Evolutionary conservation across 495 filamentous ascomycete genomes (phyloP), one percentile per base, ranked within the genome.

Genomic region (Trichocladium uniseriatum): DNA sequence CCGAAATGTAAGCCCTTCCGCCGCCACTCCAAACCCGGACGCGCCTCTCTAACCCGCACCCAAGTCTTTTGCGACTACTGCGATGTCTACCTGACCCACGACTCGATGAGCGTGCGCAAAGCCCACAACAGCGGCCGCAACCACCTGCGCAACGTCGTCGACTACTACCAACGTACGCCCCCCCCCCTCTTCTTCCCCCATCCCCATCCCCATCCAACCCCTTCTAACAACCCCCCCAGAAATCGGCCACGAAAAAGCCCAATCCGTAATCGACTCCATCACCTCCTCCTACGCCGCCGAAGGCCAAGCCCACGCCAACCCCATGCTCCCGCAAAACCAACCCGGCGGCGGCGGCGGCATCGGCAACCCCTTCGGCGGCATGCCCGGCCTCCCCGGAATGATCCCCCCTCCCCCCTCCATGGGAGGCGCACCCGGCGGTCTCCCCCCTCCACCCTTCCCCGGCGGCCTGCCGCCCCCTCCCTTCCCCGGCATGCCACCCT

Each of bases 21-120:
- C 14, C n/a, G n/a, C n/a, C n/a, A n/a, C n/a, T n/a, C n/a, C n/a
- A n/a, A n/a, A n/a, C n/a, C n/a, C n/a, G n/a, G n/a, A n/a, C n/a
- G n/a, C n/a, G n/a, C n/a, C n/a, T n/a, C n/a, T 10, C 13, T 35
- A 35, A 35, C 18, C 21, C 16, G n/a, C n/a, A n/a, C n/a, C 20
- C 38, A 57, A 68, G 54, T 75, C 54, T 70, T 67, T 87, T 90
- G 92, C 77, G 92, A 98, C 67, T 98, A 97, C 75, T 98, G 92
- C 79, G 92, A 98, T 83, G 94, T 98, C 67, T 98, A 98, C 77
- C 86, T 98, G 56, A 98, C 94, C 49, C 92, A 98, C 77, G 94
- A 98, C 81, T 94, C 87, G 13, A 98, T 97, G 90, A 94, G 87
- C 72, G 92, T 98, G 62, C 87, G 92, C 61, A 96, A 96, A 71